These are phyloP conservation scores for Mycena galericulata DNA, from an alignment of 768 basidiomycete species.

Conservation along the genomic window DNA sequence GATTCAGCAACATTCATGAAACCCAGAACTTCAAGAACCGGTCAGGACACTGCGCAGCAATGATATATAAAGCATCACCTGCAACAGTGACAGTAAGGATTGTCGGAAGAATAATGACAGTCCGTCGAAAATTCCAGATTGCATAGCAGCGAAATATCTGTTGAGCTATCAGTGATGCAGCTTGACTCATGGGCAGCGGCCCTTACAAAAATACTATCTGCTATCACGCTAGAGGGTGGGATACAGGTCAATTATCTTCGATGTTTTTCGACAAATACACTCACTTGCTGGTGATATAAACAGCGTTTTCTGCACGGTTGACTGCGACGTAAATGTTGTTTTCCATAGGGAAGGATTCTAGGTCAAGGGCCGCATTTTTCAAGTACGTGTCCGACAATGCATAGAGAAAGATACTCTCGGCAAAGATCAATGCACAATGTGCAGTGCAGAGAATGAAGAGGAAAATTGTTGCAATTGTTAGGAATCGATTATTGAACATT, in stretches of 20 bases:
- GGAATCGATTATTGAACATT: neutral
- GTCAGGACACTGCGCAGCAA: neutral
- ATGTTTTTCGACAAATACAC: neutral
- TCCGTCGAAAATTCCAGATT: constrained; percentile 11
- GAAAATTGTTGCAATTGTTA: neutral
- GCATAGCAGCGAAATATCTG: constrained; percentile 26
- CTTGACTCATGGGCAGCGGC: neutral
- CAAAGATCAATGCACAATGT: constrained; percentile 10
- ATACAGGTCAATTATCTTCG: neutral
- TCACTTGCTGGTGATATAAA: constrained; percentile 22
- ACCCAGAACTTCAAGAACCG: neutral
- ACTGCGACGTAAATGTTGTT: too few relatives aligned
- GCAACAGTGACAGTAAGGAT: neutral
- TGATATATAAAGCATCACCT: constrained; percentile 4
- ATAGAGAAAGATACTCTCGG: too few relatives aligned
- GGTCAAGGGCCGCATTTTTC: too few relatives aligned
- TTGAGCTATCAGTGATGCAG: neutral
- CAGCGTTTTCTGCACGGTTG: neutral
- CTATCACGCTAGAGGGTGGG: constrained; percentile 20
- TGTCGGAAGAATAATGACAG: constrained; percentile 4
- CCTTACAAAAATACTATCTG: constrained; percentile 22
- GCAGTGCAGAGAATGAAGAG: constrained; percentile 17
- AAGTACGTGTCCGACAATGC: too few relatives aligned
- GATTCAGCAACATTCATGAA: neutral
- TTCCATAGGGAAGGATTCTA: too few relatives aligned